phyloP scores from a whole-genome alignment of 495 filamentous ascomycete species.

The Rostrohypoxylon terebratum region DNA sequence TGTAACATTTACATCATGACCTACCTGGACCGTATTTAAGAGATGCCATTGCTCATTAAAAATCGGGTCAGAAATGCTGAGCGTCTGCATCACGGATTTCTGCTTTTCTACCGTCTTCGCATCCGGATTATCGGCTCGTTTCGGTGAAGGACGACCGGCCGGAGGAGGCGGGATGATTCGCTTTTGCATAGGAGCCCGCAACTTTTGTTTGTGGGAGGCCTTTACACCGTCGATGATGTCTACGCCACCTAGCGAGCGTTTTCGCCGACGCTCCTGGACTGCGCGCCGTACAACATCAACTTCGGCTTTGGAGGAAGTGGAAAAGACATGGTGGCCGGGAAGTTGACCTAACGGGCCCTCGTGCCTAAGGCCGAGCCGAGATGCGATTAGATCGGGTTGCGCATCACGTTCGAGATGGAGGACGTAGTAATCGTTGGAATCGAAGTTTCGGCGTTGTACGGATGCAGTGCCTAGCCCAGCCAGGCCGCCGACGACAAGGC shows the following conservation, averaged over 20 bases:
- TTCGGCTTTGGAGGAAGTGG: conserved; percentile 68
- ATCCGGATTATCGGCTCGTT: conserved; percentile 53
- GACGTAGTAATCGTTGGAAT: conserved; percentile 88
- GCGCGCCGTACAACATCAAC: conserved; percentile 71
- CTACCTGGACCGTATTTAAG: conserved; percentile 80
- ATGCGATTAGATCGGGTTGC: conserved; percentile 78
- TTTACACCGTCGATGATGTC: conserved; percentile 78
- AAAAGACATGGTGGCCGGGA: conserved; percentile 86
- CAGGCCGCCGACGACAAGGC: conserved; percentile 56
- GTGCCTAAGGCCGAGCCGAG: conserved; percentile 77
- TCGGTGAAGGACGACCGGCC: conserved; percentile 23
- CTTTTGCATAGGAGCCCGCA: conserved; percentile 79
- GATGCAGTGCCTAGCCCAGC: conserved; percentile 70
- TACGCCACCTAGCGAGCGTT: conserved; percentile 63
- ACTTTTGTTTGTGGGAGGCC: conserved; percentile 83
- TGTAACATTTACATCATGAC: conserved; percentile 95
- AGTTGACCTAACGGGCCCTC: conserved; percentile 89
- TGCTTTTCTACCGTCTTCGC: conserved; percentile 66
- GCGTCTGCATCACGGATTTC: conserved; percentile 67
- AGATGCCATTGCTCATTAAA: conserved; percentile 97
- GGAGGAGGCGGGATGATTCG: conserved; percentile 67
- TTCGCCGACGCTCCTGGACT: conserved; percentile 70
- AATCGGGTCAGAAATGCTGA: conserved; percentile 88
- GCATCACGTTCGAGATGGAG: conserved; percentile 77
- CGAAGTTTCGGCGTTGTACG: conserved; percentile 66